A percentile compares a stretch with the other conserved stretches of the same genome.
phyloP scores from a whole-genome alignment of 192 early-diverging fungal species.

The Neocallimastix lanati region DNA sequence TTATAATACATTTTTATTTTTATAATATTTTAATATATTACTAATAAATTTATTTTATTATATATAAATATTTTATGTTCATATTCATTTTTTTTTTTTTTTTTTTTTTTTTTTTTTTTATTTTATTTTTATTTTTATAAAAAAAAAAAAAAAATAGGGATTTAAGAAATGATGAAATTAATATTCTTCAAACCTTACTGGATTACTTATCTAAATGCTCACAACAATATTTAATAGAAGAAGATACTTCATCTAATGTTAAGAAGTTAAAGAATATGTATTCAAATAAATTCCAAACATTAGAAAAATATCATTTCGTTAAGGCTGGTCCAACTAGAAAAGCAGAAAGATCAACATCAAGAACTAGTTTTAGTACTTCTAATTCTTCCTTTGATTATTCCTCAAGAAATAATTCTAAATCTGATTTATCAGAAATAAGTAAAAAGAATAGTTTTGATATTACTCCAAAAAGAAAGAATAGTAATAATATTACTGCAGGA shows the following conservation, averaged over 20 bases:
- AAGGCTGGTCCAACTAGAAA: not conserved
- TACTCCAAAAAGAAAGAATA: too few species aligned
- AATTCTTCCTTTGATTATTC: not conserved
- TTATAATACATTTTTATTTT: too few species aligned
- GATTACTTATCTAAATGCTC: not conserved
- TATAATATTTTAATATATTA: too few species aligned
- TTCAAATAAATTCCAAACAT: not conserved
- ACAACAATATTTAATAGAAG: not conserved
- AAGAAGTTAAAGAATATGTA: not conserved
- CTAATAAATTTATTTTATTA: too few species aligned
- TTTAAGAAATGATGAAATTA: not conserved
- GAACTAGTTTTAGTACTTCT: not conserved
- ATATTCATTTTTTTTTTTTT: too few species aligned
- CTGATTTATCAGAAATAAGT: not conserved
- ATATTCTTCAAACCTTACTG: not conserved
- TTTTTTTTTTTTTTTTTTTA: too few species aligned
- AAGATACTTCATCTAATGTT: not conserved
- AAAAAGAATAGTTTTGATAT: not conserved
- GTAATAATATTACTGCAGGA: too few species aligned
- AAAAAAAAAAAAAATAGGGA: not conserved
- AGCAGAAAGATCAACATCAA: not conserved
- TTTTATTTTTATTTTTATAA: too few species aligned
- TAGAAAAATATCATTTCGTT: not conserved
- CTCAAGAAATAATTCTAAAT: not conserved
- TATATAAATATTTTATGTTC: too few species aligned